Base-by-base conservation (phyloP, 2,329 filamentous ascomycete genomes). In the Cordyceps cateniannulata region DNA sequence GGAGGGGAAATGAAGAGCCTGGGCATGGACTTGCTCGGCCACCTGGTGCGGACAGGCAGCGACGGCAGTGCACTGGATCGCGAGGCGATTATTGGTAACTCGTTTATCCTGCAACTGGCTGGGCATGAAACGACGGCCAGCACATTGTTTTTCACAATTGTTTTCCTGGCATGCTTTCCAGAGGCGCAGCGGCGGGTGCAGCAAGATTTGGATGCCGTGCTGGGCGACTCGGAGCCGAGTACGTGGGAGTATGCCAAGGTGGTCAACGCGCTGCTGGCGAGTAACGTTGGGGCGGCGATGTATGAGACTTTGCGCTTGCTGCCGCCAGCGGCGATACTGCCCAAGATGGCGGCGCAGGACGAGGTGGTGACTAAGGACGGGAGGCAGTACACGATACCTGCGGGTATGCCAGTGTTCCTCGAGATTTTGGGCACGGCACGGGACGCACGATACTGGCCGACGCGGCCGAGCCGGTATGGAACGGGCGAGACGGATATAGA, bases 61-160 rank as follows among this genome's bases (percentile, higher is more conserved):
- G 74, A 59, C 5, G 72, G 71, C 62, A 64, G 69, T 14, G 70
- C 72, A 20, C 72, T 88, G n/a, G 78, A 74, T 5, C 82, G 86
- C 64, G 79, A 80, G 5, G 88, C 92, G 60, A 87, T 93, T 62
- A 75, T 89, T 29, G 88, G 88, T 55, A 92, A 92, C 68, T 85
- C 88, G 22, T 88, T 87, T 64, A 77, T 87, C 66, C 84, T 86
- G 73, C 79, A 84, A 63, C 78, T 93, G 1, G 90, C 90, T 0
- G 90, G 90, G 14, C 89, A 95, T 72, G 90, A 95, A 72, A 93
- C 90, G 1, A 89, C 89, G 2, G 89, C 89, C 52, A 91, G 90
- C 71, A 82, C 84, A 4, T 77, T 92, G 44, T 87, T 93, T 73
- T 92, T 90, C 69, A 80, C 85, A 2, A 73, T 92, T 4, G 70